phyloP scores from a whole-genome alignment of 2,329 filamentous ascomycete species.

The Celoporthe dispersa region DNA sequence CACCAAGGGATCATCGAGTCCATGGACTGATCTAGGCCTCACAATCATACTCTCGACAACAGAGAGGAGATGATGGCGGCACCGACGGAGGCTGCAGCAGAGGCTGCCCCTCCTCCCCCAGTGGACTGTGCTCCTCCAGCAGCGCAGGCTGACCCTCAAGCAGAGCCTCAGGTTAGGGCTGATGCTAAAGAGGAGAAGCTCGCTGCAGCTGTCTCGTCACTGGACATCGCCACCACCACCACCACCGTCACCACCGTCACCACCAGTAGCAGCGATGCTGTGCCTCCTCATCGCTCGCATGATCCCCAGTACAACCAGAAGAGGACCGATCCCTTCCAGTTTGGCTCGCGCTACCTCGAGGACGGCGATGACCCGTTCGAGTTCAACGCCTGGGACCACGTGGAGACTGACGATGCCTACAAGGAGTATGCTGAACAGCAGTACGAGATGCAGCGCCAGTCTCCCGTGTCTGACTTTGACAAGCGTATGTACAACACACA shows the following conservation, averaged over 20 bases:
- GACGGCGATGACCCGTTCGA: conserved; percentile 90
- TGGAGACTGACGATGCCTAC: conserved; percentile 89
- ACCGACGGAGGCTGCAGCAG: conserved; percentile 24
- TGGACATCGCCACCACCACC: conserved; percentile 8
- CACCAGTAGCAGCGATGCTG: neutral
- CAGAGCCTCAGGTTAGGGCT: conserved; percentile 33
- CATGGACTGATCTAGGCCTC: neutral
- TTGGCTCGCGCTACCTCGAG: conserved; percentile 85
- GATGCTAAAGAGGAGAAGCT: conserved; percentile 29
- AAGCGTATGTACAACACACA: conserved; percentile 61
- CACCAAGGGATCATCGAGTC: neutral
- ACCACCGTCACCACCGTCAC: no score
- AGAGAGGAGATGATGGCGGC: conserved; percentile 22
- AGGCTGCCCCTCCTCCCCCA: conserved; percentile 17
- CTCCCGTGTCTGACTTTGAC: conserved; percentile 92
- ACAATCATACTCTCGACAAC: neutral
- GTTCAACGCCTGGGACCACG: conserved; percentile 99
- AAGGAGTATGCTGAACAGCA: conserved; percentile 84
- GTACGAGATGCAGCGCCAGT: conserved; percentile 80
- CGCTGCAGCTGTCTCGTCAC: conserved; percentile 22
- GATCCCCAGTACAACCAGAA: conserved; percentile 77
- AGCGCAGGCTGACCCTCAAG: conserved; percentile 24
- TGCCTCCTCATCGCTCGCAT: conserved; percentile 70
- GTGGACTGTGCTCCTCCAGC: conserved; percentile 12
- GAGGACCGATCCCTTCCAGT: conserved; percentile 90